phyloP scores from a whole-genome alignment of 805 yeast genomes.

The Grigorovia humatica region DNA sequence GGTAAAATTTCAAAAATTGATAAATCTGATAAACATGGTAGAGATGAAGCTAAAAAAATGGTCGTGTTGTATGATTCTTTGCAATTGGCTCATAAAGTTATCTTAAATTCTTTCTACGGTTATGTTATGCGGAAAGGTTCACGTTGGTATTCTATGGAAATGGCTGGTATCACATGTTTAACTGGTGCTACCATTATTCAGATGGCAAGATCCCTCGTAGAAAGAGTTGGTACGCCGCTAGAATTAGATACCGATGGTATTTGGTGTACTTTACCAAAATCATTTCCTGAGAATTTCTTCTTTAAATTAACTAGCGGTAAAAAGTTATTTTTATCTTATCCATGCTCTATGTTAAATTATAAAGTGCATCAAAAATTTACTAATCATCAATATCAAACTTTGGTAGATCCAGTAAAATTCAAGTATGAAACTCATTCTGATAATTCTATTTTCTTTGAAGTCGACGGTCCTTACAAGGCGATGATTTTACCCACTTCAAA shows the following conservation, averaged over 20 bases:
- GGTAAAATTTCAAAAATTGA: slow-evolving; percentile 54
- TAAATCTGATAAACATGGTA: slow-evolving; percentile 44
- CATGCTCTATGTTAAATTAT: slow-evolving; percentile 92
- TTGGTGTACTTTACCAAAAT: slow-evolving; percentile 93
- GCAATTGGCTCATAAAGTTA: slow-evolving; percentile 94
- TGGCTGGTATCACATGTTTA: slow-evolving; percentile 98
- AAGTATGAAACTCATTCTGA: slow-evolving; percentile 74
- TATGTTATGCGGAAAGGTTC: slow-evolving; percentile 99
- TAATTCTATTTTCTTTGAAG: slow-evolving; percentile 93
- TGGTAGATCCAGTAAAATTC: slow-evolving; percentile 57
- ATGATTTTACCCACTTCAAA: slow-evolving; percentile 95
- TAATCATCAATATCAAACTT: slow-evolving; percentile 86
- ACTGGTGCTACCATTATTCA: slow-evolving; percentile 98
- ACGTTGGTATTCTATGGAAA: slow-evolving; percentile 98
- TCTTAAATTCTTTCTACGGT: slow-evolving; percentile 92
- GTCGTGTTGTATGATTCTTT: slow-evolving; percentile 87
- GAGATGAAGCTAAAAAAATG: slow-evolving; percentile 91
- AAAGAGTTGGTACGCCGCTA: slow-evolving; percentile 85
- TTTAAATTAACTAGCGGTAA: slow-evolving; percentile 71
- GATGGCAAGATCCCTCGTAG: slow-evolving; percentile 88
- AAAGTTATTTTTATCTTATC: slow-evolving; percentile 69
- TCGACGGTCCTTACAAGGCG: slow-evolving; percentile 97
- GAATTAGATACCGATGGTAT: slow-evolving; percentile 98
- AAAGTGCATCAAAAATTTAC: slow-evolving; percentile 86
- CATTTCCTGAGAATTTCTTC: slow-evolving; percentile 83